Evolutionary conservation across 345 rosid species (phyloP).

Genomic region (Aurinia saxatilis): DNA sequence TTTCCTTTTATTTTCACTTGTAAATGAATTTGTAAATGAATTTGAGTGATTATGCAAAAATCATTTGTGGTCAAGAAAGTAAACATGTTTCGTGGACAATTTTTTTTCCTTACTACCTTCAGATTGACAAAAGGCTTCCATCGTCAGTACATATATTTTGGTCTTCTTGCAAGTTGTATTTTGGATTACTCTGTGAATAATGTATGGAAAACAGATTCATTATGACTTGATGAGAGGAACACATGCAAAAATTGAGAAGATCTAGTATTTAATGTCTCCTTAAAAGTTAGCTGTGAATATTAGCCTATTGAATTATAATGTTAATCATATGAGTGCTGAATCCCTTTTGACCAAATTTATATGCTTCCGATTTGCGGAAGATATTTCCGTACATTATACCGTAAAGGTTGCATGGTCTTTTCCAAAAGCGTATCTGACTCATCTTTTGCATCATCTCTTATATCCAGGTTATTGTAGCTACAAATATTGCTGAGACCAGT

Average conservation of each 20-base stretch:
- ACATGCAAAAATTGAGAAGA: not conserved
- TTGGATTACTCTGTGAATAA: no score
- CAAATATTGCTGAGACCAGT: constrained; percentile 91
- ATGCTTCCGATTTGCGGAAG: not conserved
- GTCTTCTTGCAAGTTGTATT: not conserved
- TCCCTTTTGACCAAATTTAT: no score
- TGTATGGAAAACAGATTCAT: no score
- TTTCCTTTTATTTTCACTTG: not conserved
- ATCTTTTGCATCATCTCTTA: constrained; percentile 13
- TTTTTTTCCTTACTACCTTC: not conserved
- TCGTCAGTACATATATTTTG: not conserved
- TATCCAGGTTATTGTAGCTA: constrained; percentile 75
- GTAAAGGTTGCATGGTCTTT: not conserved
- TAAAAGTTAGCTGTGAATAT: no score
- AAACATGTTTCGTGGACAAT: not conserved
- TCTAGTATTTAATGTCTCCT: no score
- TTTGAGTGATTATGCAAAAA: no score
- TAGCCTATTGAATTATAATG: no score
- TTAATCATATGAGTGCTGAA: no score
- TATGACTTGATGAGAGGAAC: no score
- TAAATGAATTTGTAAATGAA: no score
- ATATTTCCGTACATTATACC: not conserved
- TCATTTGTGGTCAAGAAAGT: not conserved
- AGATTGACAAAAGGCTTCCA: not conserved
- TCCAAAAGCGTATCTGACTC: not conserved